Evolutionary conservation across 2,329 filamentous ascomycete genomes (phyloP).

Genomic region (Colletotrichum lindemuthianum): DNA sequence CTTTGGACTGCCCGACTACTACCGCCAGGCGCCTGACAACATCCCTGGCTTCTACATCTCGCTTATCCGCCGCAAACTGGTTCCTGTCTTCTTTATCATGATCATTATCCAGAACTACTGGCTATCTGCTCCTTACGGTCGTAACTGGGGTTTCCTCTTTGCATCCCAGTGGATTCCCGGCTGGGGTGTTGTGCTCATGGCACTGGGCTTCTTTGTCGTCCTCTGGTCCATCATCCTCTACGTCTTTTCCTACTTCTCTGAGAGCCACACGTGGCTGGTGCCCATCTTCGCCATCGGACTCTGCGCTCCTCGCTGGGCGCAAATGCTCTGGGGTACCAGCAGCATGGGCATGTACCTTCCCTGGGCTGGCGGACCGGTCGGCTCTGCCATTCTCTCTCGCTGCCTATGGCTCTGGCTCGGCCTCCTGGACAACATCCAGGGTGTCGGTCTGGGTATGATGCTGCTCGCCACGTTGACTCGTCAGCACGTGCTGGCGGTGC

Average conservation of each 20-base stretch:
- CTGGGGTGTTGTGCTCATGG: constrained; percentile 67
- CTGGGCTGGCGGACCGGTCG: constrained; percentile 65
- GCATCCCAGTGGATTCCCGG: constrained; percentile 62
- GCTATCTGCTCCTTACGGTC: constrained; percentile 71
- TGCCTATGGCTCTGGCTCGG: constrained; percentile 72
- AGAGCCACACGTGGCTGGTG: constrained; percentile 72
- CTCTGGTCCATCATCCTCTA: constrained; percentile 66
- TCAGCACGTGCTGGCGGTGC: constrained; percentile 70
- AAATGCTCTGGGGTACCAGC: constrained; percentile 73
- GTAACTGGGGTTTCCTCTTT: constrained; percentile 75
- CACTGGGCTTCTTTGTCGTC: constrained; percentile 62
- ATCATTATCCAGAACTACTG: constrained; percentile 75
- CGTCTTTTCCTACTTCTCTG: constrained; percentile 64
- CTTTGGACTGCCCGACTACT: constrained; percentile 73
- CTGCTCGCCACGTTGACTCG: constrained; percentile 72
- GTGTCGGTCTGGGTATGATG: constrained; percentile 75
- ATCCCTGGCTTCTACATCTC: constrained; percentile 74
- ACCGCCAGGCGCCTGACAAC: constrained; percentile 70
- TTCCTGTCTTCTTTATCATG: constrained; percentile 73
- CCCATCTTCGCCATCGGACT: constrained; percentile 75
- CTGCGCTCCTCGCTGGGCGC: constrained; percentile 72
- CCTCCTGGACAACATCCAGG: constrained; percentile 71
- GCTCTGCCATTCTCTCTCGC: constrained; percentile 64
- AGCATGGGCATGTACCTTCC: constrained; percentile 70
- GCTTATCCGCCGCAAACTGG: constrained; percentile 69